A percentile compares a stretch with the other conserved stretches of the same genome.
These are phyloP conservation scores for Talaromyces sp. DNA, from an alignment of 2,329 filamentous ascomycete genomes.

Conservation along the genomic window DNA sequence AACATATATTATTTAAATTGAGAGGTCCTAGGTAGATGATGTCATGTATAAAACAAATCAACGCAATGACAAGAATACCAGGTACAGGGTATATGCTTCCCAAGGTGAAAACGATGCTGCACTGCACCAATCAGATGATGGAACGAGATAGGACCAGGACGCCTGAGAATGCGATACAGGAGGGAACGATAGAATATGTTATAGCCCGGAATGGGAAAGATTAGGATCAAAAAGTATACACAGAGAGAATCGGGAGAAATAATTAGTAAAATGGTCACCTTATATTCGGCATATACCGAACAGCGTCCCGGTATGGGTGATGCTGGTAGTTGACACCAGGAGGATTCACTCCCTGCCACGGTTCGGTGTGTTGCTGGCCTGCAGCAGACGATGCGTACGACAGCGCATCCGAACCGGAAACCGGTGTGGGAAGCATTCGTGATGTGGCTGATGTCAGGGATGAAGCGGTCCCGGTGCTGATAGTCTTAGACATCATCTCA, in stretches of 20 bases:
- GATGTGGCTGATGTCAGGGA: neutral
- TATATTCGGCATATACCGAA: neutral
- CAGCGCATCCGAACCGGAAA: neutral
- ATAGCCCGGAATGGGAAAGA: neutral
- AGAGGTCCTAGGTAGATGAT: constrained; percentile 34
- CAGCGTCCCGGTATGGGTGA: constrained; percentile 5
- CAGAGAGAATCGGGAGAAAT: neutral
- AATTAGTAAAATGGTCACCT: neutral
- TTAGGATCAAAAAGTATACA: neutral
- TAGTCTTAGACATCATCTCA: constrained; percentile 3
- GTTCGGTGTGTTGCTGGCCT: constrained; percentile 4
- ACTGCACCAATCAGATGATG: neutral
- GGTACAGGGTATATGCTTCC: neutral
- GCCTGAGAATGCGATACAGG: constrained; percentile 5
- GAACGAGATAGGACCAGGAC: neutral
- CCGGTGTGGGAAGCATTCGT: constrained; percentile 4
- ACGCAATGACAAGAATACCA: too few relatives aligned
- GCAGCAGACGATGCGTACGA: constrained; percentile 6
- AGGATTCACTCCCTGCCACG: neutral
- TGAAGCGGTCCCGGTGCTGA: neutral
- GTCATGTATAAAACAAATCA: constrained; percentile 21
- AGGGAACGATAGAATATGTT: neutral
- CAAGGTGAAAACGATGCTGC: neutral
- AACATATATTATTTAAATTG: neutral
- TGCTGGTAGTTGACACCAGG: constrained; percentile 3